Percentiles rank a stretch among this genome's conserved stretches.
These are phyloP conservation scores for Ligustrum vulgare DNA, from an alignment of 257 asterid species.

Conservation along the genomic window DNA sequence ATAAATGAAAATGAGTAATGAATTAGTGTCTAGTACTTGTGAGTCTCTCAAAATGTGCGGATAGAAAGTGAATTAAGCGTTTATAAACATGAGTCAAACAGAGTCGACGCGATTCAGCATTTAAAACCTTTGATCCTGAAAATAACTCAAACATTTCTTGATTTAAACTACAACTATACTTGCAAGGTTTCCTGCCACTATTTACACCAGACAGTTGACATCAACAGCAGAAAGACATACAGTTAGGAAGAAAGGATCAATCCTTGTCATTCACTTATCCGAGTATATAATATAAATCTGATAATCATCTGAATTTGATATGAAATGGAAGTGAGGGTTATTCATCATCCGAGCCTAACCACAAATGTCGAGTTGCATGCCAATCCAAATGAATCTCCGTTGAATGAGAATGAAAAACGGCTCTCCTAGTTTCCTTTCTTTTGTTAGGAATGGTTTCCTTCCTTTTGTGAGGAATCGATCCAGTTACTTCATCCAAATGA, in stretches of 20 bases:
- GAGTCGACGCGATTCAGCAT: too few relatives aligned
- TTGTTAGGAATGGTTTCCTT: background rate
- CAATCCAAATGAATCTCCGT: slow-evolving; percentile 33
- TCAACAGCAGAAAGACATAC: background rate
- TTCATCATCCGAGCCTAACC: slow-evolving; percentile 34
- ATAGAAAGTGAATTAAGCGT: too few relatives aligned
- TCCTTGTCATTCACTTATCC: background rate
- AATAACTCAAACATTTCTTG: too few relatives aligned
- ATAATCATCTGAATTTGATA: background rate
- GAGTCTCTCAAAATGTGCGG: too few relatives aligned
- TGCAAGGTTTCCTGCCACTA: background rate
- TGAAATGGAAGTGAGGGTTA: background rate
- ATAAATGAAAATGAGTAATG: too few relatives aligned
- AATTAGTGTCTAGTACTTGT: too few relatives aligned
- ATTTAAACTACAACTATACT: background rate
- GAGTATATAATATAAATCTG: background rate
- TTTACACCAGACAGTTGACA: background rate
- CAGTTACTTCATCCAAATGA: slow-evolving; percentile 15
- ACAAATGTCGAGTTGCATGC: slow-evolving; percentile 52
- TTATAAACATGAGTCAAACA: too few relatives aligned
- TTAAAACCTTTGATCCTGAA: too few relatives aligned
- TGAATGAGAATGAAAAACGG: background rate
- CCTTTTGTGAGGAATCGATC: too few relatives aligned
- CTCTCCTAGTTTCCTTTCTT: background rate
- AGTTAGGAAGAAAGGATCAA: background rate